These are phyloP conservation scores for Insectozyma bohioensis DNA, from an alignment of 1,139 yeast species.

Conservation along the genomic window DNA sequence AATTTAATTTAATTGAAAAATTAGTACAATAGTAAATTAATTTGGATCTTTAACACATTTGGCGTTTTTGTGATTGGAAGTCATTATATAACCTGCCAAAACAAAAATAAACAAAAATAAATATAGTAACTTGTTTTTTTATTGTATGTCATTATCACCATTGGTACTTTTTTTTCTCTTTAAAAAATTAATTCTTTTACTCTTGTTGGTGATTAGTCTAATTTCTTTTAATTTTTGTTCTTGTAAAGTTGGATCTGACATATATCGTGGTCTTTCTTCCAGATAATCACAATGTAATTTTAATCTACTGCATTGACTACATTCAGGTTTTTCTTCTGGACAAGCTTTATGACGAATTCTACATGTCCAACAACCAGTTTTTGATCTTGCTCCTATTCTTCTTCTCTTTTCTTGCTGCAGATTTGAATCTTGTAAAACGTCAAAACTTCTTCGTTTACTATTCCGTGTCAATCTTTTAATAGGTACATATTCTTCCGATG, in stretches of 20 bases:
- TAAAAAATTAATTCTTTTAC: constrained; percentile 23
- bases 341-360: constrained; percentile 65
- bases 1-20: no score
- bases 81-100: no score
- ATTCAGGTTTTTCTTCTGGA: constrained; percentile 57
- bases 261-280: constrained; percentile 52
- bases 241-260: constrained; percentile 41
- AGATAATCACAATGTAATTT: constrained; percentile 56
- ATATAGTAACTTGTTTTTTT: no score
- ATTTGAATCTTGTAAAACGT: not conserved
- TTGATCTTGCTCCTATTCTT: constrained; percentile 40
- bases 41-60: no score
- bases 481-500: constrained; percentile 6
- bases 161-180: constrained; percentile 9
- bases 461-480: constrained; percentile 3
- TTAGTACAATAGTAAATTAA: no score
- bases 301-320: constrained; percentile 54
- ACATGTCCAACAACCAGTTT: constrained; percentile 71
- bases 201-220: constrained; percentile 34
- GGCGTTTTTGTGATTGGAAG: no score
- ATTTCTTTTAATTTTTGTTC: constrained; percentile 50
- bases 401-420: constrained; percentile 13
- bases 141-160: no score
- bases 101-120: no score
- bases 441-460: constrained; percentile 1